A percentile compares a stretch with the other conserved stretches of the same genome.
Evolutionary conservation across 2,329 filamentous ascomycete species (phyloP).

Genomic region (Bipolaris zeicola): DNA sequence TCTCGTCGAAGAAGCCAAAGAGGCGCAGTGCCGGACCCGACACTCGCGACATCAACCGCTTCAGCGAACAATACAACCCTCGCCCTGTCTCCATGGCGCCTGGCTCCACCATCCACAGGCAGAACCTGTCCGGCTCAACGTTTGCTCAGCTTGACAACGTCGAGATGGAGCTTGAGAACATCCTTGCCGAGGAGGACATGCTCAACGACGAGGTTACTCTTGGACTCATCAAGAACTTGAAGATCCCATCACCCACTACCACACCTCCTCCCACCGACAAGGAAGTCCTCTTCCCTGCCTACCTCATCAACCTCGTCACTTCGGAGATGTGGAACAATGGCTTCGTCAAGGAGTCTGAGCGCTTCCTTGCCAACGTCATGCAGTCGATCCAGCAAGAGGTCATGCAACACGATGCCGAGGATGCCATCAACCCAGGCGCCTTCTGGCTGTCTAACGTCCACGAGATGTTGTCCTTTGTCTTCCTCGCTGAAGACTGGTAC

Average conservation of each 20-base stretch:
- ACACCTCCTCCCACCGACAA: slow-evolving; percentile 94
- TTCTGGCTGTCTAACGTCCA: slow-evolving; percentile 99
- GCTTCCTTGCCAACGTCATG: slow-evolving; percentile 99
- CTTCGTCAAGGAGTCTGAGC: slow-evolving; percentile 98
- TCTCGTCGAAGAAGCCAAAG: slow-evolving; percentile 96
- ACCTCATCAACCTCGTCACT: slow-evolving; percentile 97
- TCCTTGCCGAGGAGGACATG: slow-evolving; percentile 93
- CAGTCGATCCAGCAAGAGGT: slow-evolving; percentile 99
- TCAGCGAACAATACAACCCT: slow-evolving; percentile 91
- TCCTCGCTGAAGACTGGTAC: slow-evolving; percentile 99
- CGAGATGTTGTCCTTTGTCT: slow-evolving; percentile 99
- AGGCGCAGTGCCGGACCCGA: slow-evolving; percentile 89
- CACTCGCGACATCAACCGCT: slow-evolving; percentile 82
- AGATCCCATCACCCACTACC: slow-evolving; percentile 87
- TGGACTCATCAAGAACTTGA: slow-evolving; percentile 93
- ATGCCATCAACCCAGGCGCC: slow-evolving; percentile 93
- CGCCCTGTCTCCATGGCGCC: slow-evolving; percentile 96
- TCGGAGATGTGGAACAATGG: slow-evolving; percentile 99
- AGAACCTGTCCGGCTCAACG: slow-evolving; percentile 74
- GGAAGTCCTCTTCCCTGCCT: slow-evolving; percentile 97
- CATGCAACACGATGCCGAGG: slow-evolving; percentile 97
- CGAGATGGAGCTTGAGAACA: slow-evolving; percentile 90
- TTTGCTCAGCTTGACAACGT: slow-evolving; percentile 88
- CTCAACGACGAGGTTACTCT: slow-evolving; percentile 97
- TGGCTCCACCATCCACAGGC: slow-evolving; percentile 65